phyloP scores from a whole-genome alignment of 441 rosid species.

The Brassica hybrid region DNA sequence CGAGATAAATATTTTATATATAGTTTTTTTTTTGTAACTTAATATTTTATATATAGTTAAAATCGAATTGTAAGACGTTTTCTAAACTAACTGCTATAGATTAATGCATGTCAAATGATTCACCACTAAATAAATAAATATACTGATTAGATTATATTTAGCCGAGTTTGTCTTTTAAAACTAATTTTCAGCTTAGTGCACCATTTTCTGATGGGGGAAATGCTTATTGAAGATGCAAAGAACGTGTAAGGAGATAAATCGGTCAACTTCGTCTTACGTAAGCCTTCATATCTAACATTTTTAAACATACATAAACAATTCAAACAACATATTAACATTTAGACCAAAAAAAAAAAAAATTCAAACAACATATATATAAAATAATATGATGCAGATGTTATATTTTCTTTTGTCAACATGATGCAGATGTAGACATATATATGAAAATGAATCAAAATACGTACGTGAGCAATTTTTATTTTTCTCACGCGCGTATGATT shows the following conservation, averaged over 20 bases:
- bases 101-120: constrained; percentile 1
- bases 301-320: constrained; percentile 23
- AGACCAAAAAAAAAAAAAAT: too few species aligned
- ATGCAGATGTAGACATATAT: constrained; percentile 29
- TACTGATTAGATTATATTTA: not conserved
- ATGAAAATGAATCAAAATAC: constrained; percentile 19
- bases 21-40: too few species aligned
- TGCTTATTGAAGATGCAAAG: constrained; percentile 17
- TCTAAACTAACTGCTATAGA: not conserved
- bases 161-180: not conserved
- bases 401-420: constrained; percentile 31
- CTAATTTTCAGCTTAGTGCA: not conserved
- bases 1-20: not conserved
- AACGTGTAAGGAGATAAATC: constrained; percentile 43
- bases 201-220: constrained; percentile 3
- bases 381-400: constrained; percentile 23
- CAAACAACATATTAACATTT: constrained; percentile 19
- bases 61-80: not conserved
- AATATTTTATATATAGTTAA: not conserved
- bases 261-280: constrained; percentile 43
- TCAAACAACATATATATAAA: constrained; percentile 20
- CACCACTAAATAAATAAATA: not conserved
- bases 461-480: constrained; percentile 25
- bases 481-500: constrained; percentile 35
- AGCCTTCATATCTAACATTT: constrained; percentile 39